Conservation (phyloP, 441 rosid species). For the Erodium moschatum region DNA sequence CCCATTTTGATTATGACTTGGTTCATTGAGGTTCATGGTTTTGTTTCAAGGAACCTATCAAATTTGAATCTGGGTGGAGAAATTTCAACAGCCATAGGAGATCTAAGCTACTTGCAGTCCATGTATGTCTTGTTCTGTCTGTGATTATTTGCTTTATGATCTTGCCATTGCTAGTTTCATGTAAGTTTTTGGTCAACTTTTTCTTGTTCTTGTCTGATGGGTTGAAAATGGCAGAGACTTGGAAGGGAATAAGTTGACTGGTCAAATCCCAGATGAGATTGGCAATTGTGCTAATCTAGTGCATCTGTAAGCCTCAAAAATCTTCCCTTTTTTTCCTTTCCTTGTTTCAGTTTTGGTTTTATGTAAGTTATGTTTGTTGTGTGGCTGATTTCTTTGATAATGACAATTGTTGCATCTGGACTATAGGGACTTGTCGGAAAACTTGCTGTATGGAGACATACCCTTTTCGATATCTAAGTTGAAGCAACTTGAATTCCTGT, state of each 20-base stretch:
- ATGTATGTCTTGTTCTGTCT: conserved; percentile 36
- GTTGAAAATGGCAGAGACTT: conserved; percentile 45
- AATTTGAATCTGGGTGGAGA: conserved; percentile 77
- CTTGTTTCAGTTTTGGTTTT: background rate
- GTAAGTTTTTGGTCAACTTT: too few relatives aligned
- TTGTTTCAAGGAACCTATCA: conserved; percentile 53
- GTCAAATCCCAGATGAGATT: conserved; percentile 88
- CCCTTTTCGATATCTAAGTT: conserved; percentile 82
- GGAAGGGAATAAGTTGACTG: conserved; percentile 60
- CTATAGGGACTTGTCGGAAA: conserved; percentile 67
- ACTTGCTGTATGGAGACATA: conserved; percentile 58
- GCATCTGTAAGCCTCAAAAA: conserved; percentile 38
- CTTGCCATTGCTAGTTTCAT: too few relatives aligned
- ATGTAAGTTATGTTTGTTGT: background rate
- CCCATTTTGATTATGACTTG: too few relatives aligned
- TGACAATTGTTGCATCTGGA: too few relatives aligned
- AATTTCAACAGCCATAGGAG: conserved; percentile 75
- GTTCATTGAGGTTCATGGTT: background rate
- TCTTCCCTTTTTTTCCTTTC: background rate
- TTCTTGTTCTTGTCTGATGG: background rate
- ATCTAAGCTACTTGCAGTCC: conserved; percentile 54
- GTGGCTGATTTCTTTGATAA: too few relatives aligned
- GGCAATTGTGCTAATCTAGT: conserved; percentile 66
- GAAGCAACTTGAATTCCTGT: conserved; percentile 70
- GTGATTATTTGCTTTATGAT: too few relatives aligned